Evolutionary conservation across 2,329 filamentous ascomycete species (phyloP), one percentile per base, ranked within the genome.

Genomic region (Phaeomoniella chlamydospora): DNA sequence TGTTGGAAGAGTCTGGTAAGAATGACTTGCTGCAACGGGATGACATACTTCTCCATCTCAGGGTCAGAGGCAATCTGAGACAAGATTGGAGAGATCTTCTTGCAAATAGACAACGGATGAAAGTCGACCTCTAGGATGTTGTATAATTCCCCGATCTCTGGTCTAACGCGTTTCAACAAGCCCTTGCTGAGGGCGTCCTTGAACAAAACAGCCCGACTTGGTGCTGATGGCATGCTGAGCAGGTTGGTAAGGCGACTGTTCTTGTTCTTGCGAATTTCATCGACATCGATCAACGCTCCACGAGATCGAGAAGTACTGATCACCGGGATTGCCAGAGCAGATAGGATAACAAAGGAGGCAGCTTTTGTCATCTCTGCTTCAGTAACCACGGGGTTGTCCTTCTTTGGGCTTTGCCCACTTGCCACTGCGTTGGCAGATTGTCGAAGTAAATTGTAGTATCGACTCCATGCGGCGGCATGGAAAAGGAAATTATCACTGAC

Each of bases 401-500:
- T 76, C 74, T 94, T 96, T 59, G 82, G 77, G 62, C 83, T 78
- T 59, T 90, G 84, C 36, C 87, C 87, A 38, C 79, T 74, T 35
- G 85, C 81, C 37, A 94, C 75, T 39, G 88, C 69, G 39, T 77
- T 77, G 29, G 86, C 79, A 35, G 88, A 94, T 59, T 93, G 82
- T 52, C 87, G 86, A 43, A 98, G 78, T 19, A 98, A 77, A 56
- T 86, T 93, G 71, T 94, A 96, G 69, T 94, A 96, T 51, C 88
- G 75, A 49, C 86, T 92, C 85, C 86, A 98, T 43, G 90, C 86
- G 37, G 90, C 90, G 48, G 90, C 90, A 56, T 98, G 90, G 77
- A 98, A 98, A 32, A 98, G 77, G 59, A 96, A 96, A 70, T 98
- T 98, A 66, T 96, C 90, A 59, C 88, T 93, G 47, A 96, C 90